phyloP scores from a whole-genome alignment of 73 alveolate genomes.

The Paramecium sexaurelia region DNA sequence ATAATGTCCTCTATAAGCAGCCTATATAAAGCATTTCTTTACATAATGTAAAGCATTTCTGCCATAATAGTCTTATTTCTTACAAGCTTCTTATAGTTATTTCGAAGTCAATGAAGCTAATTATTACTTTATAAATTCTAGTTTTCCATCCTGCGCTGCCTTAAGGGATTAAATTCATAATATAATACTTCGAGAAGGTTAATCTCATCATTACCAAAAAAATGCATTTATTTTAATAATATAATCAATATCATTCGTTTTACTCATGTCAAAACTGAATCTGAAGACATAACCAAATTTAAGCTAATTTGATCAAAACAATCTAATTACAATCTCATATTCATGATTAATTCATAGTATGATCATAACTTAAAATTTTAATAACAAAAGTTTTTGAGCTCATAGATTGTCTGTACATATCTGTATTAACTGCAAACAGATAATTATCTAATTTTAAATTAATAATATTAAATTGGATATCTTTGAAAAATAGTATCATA shows the following conservation, averaged over 20 bases:
- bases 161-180: neutral
- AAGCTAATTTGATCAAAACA: neutral
- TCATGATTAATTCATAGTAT: neutral
- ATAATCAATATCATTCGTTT: neutral
- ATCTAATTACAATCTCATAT: neutral
- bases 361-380: no score
- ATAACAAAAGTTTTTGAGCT: no score
- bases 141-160: constrained; percentile 22
- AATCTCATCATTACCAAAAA: neutral
- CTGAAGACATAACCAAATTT: neutral
- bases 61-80: neutral
- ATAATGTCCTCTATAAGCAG: constrained; percentile 31
- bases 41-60: constrained; percentile 27
- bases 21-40: neutral
- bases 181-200: constrained; percentile 4
- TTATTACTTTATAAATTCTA: neutral
- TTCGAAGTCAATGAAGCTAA: neutral
- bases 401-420: no score
- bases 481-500: neutral
- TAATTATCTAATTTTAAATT: neutral
- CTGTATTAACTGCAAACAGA: neutral
- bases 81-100: neutral
- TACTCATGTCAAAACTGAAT: neutral
- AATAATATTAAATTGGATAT: neutral
- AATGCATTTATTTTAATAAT: constrained; percentile 14